These are phyloP conservation scores for Globisporangium recalcitrans DNA, from an alignment of 352 stramenopile species.

Conservation along the genomic window DNA sequence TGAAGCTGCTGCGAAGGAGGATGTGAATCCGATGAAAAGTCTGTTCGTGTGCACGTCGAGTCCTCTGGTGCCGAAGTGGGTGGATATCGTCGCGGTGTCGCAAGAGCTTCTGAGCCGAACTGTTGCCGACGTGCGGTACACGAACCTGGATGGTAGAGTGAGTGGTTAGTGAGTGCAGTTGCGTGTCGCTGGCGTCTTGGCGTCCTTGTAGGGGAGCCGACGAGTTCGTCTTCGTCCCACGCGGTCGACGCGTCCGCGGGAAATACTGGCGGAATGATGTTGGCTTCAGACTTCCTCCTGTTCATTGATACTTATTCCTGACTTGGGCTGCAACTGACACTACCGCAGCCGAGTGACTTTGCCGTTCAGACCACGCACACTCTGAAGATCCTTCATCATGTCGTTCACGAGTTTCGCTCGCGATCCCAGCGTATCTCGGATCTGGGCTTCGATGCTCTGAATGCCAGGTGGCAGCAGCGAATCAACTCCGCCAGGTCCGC, in stretches of 20 bases:
- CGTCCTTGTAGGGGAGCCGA: background rate
- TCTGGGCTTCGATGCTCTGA: constrained; percentile 19
- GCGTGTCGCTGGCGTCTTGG: no score
- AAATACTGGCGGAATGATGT: background rate
- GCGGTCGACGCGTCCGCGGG: background rate
- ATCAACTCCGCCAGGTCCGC: constrained; percentile 9
- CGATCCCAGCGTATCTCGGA: constrained; percentile 27
- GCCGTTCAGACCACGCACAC: constrained; percentile 22
- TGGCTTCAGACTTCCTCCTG: background rate
- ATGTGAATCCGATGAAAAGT: background rate
- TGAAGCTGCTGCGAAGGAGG: background rate
- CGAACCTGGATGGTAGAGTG: background rate
- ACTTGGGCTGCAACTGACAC: background rate
- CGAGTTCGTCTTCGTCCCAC: background rate
- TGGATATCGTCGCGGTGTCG: constrained; percentile 5
- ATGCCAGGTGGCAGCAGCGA: constrained; percentile 23
- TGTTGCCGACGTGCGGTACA: background rate
- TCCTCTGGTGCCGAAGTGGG: background rate
- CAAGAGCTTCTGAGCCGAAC: constrained; percentile 8
- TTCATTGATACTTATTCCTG: background rate
- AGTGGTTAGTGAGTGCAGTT: background rate
- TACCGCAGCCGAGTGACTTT: constrained; percentile 18
- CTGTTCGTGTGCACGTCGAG: constrained; percentile 10
- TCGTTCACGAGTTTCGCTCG: constrained; percentile 24
- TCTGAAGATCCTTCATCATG: constrained; percentile 26